Percentiles rank a stretch among this genome's conserved stretches.
Evolutionary conservation across 2,329 filamentous ascomycete genomes (phyloP).

Genomic region (Triangularia verruculosa): DNA sequence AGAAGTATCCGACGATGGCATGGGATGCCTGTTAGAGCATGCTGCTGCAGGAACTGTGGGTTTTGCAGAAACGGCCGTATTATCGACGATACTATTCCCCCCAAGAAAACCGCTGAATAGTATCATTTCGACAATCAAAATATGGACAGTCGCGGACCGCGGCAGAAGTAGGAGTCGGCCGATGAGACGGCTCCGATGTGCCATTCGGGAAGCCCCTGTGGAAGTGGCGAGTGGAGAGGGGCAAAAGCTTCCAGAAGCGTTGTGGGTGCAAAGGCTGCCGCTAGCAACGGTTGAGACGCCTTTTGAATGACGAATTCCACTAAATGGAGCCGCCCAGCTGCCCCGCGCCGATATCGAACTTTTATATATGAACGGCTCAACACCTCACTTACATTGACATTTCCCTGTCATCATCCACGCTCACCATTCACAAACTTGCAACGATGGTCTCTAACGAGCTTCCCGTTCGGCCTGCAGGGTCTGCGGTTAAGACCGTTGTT

Average conservation of each 20-base stretch:
- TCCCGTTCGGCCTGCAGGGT: background rate
- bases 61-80: background rate
- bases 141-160: background rate
- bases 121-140: background rate
- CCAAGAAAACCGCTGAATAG: background rate
- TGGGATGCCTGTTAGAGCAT: too few relatives aligned
- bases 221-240: background rate
- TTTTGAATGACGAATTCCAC: slow-evolving; percentile 13
- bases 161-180: background rate
- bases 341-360: slow-evolving; percentile 13
- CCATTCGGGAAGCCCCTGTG: background rate
- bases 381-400: background rate
- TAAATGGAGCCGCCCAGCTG: slow-evolving; percentile 5
- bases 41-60: too few relatives aligned
- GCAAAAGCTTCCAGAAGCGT: background rate
- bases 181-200: background rate
- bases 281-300: slow-evolving; percentile 5
- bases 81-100: background rate
- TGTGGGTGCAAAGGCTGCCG: background rate
- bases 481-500: slow-evolving; percentile 1
- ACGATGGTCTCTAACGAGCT: background rate
- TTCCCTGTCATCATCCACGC: background rate
- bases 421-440: background rate
- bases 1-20: background rate
- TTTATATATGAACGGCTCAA: background rate